phyloP scores from a whole-genome alignment of 2,329 filamentous ascomycete genomes.

The Penicillium polonicum region DNA sequence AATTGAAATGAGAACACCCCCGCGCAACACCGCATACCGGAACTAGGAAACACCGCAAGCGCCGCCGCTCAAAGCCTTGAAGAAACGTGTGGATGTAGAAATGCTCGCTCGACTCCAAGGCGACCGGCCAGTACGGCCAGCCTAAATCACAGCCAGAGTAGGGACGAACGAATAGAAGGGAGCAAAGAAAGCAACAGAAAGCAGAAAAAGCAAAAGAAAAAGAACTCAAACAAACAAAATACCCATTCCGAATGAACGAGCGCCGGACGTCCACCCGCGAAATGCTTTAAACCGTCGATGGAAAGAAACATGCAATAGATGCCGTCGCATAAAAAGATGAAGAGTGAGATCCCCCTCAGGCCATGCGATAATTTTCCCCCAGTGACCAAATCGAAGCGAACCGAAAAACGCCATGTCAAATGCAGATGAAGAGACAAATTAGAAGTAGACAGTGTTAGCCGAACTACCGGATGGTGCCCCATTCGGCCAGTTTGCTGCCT shows the following conservation, averaged over 20 bases:
- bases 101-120: neutral
- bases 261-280: conserved; percentile 18
- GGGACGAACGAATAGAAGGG: neutral
- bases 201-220: conserved; percentile 9
- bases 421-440: conserved; percentile 29
- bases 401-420: conserved; percentile 37
- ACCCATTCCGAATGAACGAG: neutral
- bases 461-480: conserved; percentile 70
- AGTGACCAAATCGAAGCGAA: conserved; percentile 18
- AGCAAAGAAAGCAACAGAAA: conserved; percentile 9
- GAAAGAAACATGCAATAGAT: conserved; percentile 32
- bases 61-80: conserved; percentile 31
- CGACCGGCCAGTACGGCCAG: neutral
- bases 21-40: conserved; percentile 24
- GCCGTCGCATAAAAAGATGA: conserved; percentile 27
- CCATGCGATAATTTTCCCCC: conserved; percentile 27
- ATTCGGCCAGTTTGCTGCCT: conserved; percentile 67
- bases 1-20: conserved; percentile 13
- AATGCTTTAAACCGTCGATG: conserved; percentile 24
- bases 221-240: neutral
- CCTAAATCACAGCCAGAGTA: neutral
- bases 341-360: conserved; percentile 19
- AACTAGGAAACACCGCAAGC: conserved; percentile 33
- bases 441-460: conserved; percentile 10
- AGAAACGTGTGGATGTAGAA: conserved; percentile 13